These are phyloP conservation scores for Tagetes patula DNA, from an alignment of 129 eudicot genomes.

Conservation along the genomic window DNA sequence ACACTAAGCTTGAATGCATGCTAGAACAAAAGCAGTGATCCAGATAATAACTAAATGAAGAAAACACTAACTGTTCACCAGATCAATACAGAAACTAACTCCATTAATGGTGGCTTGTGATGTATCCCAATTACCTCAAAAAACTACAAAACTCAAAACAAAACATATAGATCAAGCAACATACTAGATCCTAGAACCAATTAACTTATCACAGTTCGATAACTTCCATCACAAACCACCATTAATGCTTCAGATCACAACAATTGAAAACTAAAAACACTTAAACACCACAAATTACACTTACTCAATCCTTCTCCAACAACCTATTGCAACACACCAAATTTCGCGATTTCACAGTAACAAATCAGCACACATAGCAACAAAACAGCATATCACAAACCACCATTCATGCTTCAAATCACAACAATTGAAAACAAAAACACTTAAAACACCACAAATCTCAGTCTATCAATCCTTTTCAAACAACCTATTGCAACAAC, in stretches of 20 bases:
- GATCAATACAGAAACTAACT: slow-evolving; percentile 3
- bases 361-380: background rate
- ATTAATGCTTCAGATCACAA: slow-evolving; percentile 13
- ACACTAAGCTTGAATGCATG: slow-evolving; percentile 4
- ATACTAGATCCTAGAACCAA: background rate
- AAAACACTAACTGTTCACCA: slow-evolving; percentile 3
- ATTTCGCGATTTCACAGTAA: background rate
- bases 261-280: background rate
- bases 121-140: too few species aligned
- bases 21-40: slow-evolving; percentile 26
- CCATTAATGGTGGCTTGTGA: too few species aligned
- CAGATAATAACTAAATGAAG: slow-evolving; percentile 4
- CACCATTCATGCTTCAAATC: slow-evolving; percentile 11
- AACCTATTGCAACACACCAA: background rate
- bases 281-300: slow-evolving; percentile 1
- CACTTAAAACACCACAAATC: background rate
- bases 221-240: slow-evolving; percentile 14
- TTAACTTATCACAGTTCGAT: background rate
- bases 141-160: slow-evolving; percentile 1
- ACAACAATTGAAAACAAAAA: background rate
- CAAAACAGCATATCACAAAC: slow-evolving; percentile 11
- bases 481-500: background rate
- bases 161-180: slow-evolving; percentile 18
- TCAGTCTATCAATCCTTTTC: slow-evolving; percentile 7
- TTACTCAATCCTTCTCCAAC: background rate